phyloP scores from a whole-genome alignment of 2,329 filamentous ascomycete genomes.

The Phialophora macrospora region DNA sequence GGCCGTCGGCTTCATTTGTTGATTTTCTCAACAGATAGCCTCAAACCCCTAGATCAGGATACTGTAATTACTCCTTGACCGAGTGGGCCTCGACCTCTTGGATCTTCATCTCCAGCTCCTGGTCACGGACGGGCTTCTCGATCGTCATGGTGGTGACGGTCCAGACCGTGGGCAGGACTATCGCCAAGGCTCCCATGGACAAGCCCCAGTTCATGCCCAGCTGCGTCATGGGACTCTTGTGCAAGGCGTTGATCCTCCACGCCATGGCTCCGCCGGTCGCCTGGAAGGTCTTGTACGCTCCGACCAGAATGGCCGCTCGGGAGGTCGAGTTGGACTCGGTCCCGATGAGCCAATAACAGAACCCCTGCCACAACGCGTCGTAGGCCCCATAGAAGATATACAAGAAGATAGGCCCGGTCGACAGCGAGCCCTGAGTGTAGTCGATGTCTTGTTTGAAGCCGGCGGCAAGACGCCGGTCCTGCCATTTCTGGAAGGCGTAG shows the following conservation, averaged over 20 bases:
- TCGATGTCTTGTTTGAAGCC: constrained; percentile 55
- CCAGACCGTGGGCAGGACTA: constrained; percentile 59
- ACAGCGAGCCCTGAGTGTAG: constrained; percentile 55
- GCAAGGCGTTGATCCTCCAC: constrained; percentile 47
- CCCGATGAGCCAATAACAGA: constrained; percentile 66
- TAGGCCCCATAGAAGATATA: constrained; percentile 74
- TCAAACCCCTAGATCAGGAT: background rate
- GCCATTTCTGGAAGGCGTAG: constrained; percentile 68
- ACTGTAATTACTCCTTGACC: constrained; percentile 62
- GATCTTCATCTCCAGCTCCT: constrained; percentile 24
- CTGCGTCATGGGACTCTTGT: constrained; percentile 65
- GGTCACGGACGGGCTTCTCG: constrained; percentile 21
- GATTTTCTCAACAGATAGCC: background rate
- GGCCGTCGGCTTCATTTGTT: background rate
- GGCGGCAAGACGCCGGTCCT: constrained; percentile 50
- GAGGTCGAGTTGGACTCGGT: constrained; percentile 52
- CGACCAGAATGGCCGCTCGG: constrained; percentile 52
- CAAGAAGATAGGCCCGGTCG: constrained; percentile 67
- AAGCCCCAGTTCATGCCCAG: constrained; percentile 79
- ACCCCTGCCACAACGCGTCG: constrained; percentile 70
- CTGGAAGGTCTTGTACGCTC: constrained; percentile 67
- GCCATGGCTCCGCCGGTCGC: constrained; percentile 76
- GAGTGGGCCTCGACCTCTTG: constrained; percentile 64
- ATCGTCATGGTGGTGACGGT: constrained; percentile 43
- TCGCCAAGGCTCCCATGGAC: constrained; percentile 71